Percentiles rank a stretch among this genome's conserved stretches.
phyloP scores from a whole-genome alignment of 2,329 filamentous ascomycete species.

The Aspergillus eucalypticola region DNA sequence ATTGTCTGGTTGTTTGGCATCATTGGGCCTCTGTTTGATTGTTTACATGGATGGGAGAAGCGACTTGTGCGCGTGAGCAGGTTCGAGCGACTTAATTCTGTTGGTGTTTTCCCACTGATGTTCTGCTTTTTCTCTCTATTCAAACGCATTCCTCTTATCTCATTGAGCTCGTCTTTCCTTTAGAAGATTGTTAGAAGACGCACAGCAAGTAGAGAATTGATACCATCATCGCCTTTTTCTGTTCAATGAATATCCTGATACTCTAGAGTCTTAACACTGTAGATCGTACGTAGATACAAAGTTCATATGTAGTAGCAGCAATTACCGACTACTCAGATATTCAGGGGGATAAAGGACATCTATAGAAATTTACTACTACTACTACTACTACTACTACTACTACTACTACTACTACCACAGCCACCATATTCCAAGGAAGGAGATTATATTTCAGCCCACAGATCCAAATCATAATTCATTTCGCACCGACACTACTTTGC shows the following conservation, averaged over 20 bases:
- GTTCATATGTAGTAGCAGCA: too few relatives aligned
- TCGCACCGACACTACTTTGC: not conserved
- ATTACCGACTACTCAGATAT: too few relatives aligned
- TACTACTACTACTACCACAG: too few relatives aligned
- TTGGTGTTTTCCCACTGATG: not conserved
- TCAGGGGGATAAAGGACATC: too few relatives aligned
- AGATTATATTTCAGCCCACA: not conserved
- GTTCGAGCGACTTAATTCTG: slow-evolving; percentile 8
- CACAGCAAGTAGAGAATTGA: slow-evolving; percentile 25
- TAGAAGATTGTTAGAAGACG: slow-evolving; percentile 28
- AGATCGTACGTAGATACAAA: too few relatives aligned
- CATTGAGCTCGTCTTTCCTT: slow-evolving; percentile 13
- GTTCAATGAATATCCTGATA: not conserved
- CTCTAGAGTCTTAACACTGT: not conserved
- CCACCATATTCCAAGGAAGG: too few relatives aligned
- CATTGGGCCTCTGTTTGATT: not conserved
- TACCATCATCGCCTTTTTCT: slow-evolving; percentile 18
- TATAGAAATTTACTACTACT: too few relatives aligned
- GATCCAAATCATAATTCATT: not conserved
- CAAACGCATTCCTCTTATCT: not conserved
- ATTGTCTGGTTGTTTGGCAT: not conserved
- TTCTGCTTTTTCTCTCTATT: not conserved
- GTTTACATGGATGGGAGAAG: slow-evolving; percentile 6
- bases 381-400: too few relatives aligned
- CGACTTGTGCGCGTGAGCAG: slow-evolving; percentile 6